Evolutionary conservation across 805 yeast genomes (phyloP), one percentile per base, ranked within the genome.

Genomic region (Saccharomycopsis sp.): DNA sequence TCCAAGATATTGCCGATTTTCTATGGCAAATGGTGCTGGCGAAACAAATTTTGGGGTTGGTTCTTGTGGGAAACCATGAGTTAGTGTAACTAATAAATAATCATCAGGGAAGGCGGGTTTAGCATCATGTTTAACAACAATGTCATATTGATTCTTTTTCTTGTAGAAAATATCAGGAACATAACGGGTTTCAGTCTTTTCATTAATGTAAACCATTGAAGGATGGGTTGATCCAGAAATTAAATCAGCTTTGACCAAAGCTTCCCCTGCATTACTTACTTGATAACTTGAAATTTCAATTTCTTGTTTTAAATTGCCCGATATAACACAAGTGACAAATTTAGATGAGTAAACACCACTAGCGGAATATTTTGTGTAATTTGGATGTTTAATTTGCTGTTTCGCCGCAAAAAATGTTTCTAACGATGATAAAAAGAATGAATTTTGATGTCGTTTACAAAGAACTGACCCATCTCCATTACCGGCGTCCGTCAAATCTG

Each of bases 91-190:
- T 43, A 93, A 64, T 48, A 88, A 62, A 59, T 85, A 88, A 50
- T 88, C 96, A n/a, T 84, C 88, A 1, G 97, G 97, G 60, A 88
- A 85, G 20, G 93, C 84, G 1, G 96, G 96, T 56, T 82, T 82
- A 1, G 96, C 95, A 58, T 85, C 83, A 34, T 79, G 76, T 56
- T 87, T 87, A n/a, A 93, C 94, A 29, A 86, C 79, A 24, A 87
- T 66, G 3, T 85, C 85, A 63, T 93, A 93, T 64, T 93, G 97
- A 59, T 93, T 93, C 48, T 77, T 73, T 59, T 77, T 79, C 62
- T 79, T 78, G 68, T 83, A 93, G 57, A 85, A 85, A 21, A 93
- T 82, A 51, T 93, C 99, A 0, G 99, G 99, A 13, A 93, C 97
- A 54, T 90, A 93, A 45, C 96, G 72, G 7, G 70, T 72, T 16